Percentiles rank a stretch among this genome's conserved stretches.
Conservation (phyloP, 768 basidiomycete genomes). For the Podaxis pistillaris region DNA sequence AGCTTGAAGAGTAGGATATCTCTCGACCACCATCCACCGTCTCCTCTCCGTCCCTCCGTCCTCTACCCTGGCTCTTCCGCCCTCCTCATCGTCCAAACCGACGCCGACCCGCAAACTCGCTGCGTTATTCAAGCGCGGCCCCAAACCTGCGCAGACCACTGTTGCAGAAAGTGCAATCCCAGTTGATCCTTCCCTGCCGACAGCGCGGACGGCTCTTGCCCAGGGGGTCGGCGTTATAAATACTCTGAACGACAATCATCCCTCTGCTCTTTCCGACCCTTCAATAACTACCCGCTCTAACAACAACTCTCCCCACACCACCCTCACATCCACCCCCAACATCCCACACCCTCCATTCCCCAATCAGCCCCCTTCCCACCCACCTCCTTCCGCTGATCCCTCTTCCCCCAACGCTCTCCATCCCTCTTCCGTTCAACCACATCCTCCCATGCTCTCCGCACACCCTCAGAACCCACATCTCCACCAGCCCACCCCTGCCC, state of each 20-base stretch:
- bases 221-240: conserved; percentile 6
- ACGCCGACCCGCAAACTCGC: conserved; percentile 7
- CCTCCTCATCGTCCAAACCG: neutral
- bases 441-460: conserved; percentile 18
- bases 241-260: neutral
- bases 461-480: conserved; percentile 12
- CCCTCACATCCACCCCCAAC: neutral
- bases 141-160: neutral
- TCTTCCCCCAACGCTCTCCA: neutral
- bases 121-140: conserved; percentile 5
- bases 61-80: conserved; percentile 8
- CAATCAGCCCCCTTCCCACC: neutral
- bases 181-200: neutral
- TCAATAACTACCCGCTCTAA: neutral
- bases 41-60: neutral
- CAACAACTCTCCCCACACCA: neutral
- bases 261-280: neutral
- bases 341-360: neutral
- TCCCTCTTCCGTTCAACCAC: neutral
- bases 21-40: neutral
- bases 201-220: conserved; percentile 11
- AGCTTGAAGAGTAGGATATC: neutral
- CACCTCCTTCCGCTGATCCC: neutral
- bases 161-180: neutral
- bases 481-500: conserved; percentile 21